Conservation (phyloP, 1,139 yeast species). For the Meyerozyma smithsonii region DNA sequence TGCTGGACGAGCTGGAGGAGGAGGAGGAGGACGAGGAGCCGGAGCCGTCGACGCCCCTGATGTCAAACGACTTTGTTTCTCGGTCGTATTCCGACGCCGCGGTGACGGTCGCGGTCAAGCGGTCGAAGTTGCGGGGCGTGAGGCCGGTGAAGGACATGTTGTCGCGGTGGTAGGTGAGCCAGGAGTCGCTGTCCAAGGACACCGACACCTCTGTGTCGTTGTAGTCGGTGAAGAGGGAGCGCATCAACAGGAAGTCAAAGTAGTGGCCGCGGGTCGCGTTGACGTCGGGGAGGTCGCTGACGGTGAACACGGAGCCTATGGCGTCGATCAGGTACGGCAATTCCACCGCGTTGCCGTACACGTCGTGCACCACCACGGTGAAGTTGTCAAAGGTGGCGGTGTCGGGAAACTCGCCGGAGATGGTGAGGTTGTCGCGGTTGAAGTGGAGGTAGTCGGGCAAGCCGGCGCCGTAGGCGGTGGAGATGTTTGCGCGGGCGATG, state of each 20-base stretch:
- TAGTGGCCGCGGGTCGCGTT: constrained; percentile 63
- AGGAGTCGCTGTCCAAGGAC: constrained; percentile 32
- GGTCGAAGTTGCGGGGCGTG: constrained; percentile 57
- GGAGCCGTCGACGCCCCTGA: constrained; percentile 49
- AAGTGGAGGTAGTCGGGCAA: constrained; percentile 62
- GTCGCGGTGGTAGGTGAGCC: constrained; percentile 59
- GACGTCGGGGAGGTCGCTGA: constrained; percentile 45
- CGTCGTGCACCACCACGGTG: constrained; percentile 56
- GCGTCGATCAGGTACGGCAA: constrained; percentile 51
- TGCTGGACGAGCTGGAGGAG: constrained; percentile 17
- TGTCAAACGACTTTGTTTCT: constrained; percentile 41
- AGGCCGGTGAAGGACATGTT: constrained; percentile 67
- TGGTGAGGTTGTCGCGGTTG: constrained; percentile 32
- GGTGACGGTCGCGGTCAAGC: constrained; percentile 44
- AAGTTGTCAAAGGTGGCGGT: constrained; percentile 41
- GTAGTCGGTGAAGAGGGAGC: constrained; percentile 51
- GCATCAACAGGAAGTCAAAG: constrained; percentile 50
- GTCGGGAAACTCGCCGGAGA: constrained; percentile 59
- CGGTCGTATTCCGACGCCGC: constrained; percentile 41
- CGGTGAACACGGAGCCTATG: constrained; percentile 50
- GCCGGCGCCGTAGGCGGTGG: constrained; percentile 41
- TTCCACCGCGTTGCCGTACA: constrained; percentile 58
- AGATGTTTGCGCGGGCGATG: constrained; percentile 49
- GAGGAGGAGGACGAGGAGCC: constrained; percentile 15
- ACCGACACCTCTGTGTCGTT: constrained; percentile 48